Evolutionary conservation across 495 filamentous ascomycete genomes (phyloP), one percentile per base, ranked within the genome.

Genomic region (Friedmanniomyces endolithicus): DNA sequence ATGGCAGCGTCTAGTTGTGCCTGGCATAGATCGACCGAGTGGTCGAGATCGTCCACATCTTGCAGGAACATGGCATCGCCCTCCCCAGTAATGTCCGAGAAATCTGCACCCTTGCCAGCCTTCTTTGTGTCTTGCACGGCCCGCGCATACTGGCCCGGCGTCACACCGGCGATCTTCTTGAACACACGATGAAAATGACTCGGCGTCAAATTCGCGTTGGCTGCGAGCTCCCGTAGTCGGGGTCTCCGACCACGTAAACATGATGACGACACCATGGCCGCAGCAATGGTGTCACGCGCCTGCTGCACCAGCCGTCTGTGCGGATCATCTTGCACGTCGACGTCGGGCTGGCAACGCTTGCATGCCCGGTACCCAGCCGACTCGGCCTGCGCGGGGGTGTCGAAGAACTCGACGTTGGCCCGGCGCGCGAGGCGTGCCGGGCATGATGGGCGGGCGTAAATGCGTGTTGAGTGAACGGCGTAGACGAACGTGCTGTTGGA

Each of bases 401-500:
- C 67, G 64, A 78, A 79, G 67, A 83, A 84, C n/a, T 65, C 60
- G 50, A 84, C 71, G 56, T 84, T 82, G 37, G 76, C 75, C 20
- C 80, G 75, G 16, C 79, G 74, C 11, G 81, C 79, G 24, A 81
- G 73, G 1, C 81, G 77, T 6, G 78, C 74, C 1, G 78, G 67
- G 46, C 80, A 84, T 8, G 73, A 77, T 8, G 80, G 77, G 1
- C 79, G 76, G 59, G 80, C 84, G 65, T 79, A 84, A 39, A 82
- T 80, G 31, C 73, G 76, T 6, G 81, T 84, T 0, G 78, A 80
- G 23, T 72, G 65, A 20, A 85, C 82, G 23, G 65, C 71, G 70
- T 84, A 84, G 60, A 84, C 73, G 61, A 84, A 85, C 31, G 62
- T 57, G 50, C 66, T 70, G 58, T 74, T 61, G 45, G 75, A 72